Conservation (phyloP, 768 basidiomycete species). For the Serendipita sp. region DNA sequence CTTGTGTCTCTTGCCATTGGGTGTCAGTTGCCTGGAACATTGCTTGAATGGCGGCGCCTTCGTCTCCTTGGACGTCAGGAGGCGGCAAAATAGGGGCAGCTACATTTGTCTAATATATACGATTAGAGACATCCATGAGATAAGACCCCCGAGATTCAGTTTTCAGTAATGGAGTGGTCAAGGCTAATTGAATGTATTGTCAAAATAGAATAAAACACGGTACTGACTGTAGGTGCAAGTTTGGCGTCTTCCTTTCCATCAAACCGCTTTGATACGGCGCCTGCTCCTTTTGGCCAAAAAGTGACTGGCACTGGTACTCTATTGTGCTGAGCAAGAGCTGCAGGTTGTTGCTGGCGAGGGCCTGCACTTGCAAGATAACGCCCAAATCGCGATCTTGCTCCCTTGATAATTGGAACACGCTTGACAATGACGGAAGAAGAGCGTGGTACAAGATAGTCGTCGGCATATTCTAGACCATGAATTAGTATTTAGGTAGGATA, state of each 20-base stretch:
- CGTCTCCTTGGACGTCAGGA: conserved; percentile 43
- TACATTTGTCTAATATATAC: background rate
- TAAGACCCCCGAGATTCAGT: background rate
- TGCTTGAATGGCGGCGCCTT: conserved; percentile 91
- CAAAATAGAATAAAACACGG: background rate
- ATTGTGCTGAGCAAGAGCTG: conserved; percentile 14
- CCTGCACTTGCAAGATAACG: conserved; percentile 38
- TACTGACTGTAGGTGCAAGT: conserved; percentile 14
- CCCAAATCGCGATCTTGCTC: conserved; percentile 66
- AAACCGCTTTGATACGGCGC: conserved; percentile 69
- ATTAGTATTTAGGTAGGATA: background rate
- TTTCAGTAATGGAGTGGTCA: background rate
- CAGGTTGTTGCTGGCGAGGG: conserved; percentile 9
- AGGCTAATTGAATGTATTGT: background rate
- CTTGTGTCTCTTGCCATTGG: conserved; percentile 97
- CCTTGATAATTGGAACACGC: conserved; percentile 60
- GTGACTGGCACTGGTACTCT: conserved; percentile 32
- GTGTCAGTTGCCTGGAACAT: conserved; percentile 92
- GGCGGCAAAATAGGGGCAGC: background rate
- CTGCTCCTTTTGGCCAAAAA: conserved; percentile 48
- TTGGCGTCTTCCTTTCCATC: conserved; percentile 38
- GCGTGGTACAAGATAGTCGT: conserved; percentile 86
- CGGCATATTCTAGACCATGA: conserved; percentile 54
- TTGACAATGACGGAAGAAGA: conserved; percentile 91
- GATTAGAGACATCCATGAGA: background rate